These are phyloP conservation scores for Testicularia cyperi DNA, from an alignment of 1,284 basidiomycete genomes.

Conservation along the genomic window DNA sequence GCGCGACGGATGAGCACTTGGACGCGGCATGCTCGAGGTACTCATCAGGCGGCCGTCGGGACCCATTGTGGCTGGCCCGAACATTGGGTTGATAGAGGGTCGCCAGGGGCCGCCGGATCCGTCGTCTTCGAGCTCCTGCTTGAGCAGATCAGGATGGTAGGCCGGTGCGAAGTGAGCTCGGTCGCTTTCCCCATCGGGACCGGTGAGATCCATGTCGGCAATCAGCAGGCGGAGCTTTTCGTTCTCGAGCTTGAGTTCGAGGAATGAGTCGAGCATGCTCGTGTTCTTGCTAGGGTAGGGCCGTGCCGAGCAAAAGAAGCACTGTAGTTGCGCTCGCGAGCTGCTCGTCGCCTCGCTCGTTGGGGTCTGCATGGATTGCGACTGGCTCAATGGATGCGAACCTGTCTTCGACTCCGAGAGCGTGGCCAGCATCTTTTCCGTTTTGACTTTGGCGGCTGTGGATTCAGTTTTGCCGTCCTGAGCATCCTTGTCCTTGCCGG, in stretches of 20 bases:
- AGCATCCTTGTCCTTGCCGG: conserved; percentile 5
- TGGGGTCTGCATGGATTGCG: conserved; percentile 30
- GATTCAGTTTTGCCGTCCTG: conserved; percentile 6
- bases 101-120: conserved; percentile 9
- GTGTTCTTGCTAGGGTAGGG: conserved; percentile 53
- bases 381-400: conserved; percentile 27
- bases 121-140: conserved; percentile 37
- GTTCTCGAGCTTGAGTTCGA: conserved; percentile 57
- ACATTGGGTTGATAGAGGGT: conserved; percentile 27
- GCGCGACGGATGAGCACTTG: conserved; percentile 9
- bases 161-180: conserved; percentile 18
- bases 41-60: conserved; percentile 20
- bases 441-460: too few relatives aligned
- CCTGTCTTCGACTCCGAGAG: conserved; percentile 13
- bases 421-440: conserved; percentile 15
- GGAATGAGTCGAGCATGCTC: conserved; percentile 53
- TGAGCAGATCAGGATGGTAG: conserved; percentile 35
- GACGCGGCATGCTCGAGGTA: conserved; percentile 1
- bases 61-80: conserved; percentile 17
- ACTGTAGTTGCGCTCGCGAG: conserved; percentile 27
- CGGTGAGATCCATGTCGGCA: conserved; percentile 30
- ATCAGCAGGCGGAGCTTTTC: conserved; percentile 46
- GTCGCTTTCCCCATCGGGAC: conserved; percentile 19
- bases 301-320: conserved; percentile 51
- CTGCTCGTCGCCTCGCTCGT: conserved; percentile 21